These are phyloP conservation scores for Lizonia empirigonia DNA, from an alignment of 2,329 filamentous ascomycete species.

Conservation along the genomic window DNA sequence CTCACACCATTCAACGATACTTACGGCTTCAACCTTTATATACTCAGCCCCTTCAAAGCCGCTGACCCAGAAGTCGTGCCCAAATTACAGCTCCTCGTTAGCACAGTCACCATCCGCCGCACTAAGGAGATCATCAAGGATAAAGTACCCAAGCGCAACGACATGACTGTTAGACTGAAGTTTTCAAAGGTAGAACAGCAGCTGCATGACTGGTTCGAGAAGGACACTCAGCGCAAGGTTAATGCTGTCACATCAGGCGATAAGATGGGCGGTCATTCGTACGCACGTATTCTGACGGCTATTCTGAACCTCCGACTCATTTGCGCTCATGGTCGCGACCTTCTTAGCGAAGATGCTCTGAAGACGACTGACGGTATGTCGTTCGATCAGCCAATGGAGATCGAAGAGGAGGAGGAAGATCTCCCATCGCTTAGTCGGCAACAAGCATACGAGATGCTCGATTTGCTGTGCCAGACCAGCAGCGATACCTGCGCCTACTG, in stretches of 20 bases:
- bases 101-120: constrained; percentile 90
- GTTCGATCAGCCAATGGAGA: constrained; percentile 83
- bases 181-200: constrained; percentile 76
- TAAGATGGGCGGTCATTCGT: constrained; percentile 81
- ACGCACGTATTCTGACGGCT: constrained; percentile 89
- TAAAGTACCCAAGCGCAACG: constrained; percentile 72
- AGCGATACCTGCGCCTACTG: constrained; percentile 72
- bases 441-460: constrained; percentile 84
- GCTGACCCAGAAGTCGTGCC: constrained; percentile 83
- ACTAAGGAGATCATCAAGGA: constrained; percentile 76
- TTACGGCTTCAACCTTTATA: constrained; percentile 75
- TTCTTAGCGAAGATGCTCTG: constrained; percentile 83
- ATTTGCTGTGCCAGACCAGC: constrained; percentile 81
- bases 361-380: constrained; percentile 79
- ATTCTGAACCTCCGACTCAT: constrained; percentile 88
- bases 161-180: constrained; percentile 73
- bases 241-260: constrained; percentile 70
- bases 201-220: constrained; percentile 84
- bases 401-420: constrained; percentile 76
- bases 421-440: constrained; percentile 66
- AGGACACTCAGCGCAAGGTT: constrained; percentile 79
- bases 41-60: constrained; percentile 83
- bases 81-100: constrained; percentile 85
- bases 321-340: constrained; percentile 91
- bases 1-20: constrained; percentile 84